These are phyloP conservation scores for Eucalyptus curtisii DNA, from an alignment of 345 rosid genomes.

Conservation along the genomic window DNA sequence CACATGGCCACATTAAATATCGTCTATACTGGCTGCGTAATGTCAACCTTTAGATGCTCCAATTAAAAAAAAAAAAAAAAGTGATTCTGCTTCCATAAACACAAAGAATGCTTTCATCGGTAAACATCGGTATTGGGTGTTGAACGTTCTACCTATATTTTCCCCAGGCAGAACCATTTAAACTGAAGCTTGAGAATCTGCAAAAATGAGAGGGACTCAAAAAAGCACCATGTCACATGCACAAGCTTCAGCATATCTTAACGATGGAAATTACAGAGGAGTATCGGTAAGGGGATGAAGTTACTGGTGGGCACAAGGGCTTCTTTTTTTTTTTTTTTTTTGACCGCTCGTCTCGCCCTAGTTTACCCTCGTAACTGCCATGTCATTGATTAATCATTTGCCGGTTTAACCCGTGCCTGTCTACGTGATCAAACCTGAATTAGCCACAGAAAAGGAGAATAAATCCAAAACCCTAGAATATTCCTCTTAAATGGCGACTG, in stretches of 20 bases:
- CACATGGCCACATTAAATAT: not conserved
- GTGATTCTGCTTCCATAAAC: not conserved
- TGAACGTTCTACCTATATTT: not conserved
- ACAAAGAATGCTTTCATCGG: not conserved
- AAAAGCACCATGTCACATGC: no score
- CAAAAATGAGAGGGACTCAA: no score
- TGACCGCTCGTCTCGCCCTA: no score
- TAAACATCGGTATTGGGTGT: not conserved
- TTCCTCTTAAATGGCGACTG: not conserved
- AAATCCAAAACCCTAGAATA: not conserved
- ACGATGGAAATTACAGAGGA: no score
- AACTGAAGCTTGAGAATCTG: no score
- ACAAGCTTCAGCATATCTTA: no score
- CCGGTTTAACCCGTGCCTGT: not conserved
- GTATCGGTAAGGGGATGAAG: no score
- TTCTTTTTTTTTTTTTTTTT: no score
- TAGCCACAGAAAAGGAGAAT: not conserved
- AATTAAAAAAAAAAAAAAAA: rapidly evolving
- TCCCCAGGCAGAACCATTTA: not conserved
- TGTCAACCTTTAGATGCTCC: not conserved
- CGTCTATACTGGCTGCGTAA: not conserved
- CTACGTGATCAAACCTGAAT: not conserved
- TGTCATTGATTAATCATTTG: no score
- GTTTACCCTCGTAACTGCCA: no score
- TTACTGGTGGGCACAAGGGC: no score